phyloP scores from a whole-genome alignment of 2,329 filamentous ascomycete species.

The Aaosphaeria pasadenensis region DNA sequence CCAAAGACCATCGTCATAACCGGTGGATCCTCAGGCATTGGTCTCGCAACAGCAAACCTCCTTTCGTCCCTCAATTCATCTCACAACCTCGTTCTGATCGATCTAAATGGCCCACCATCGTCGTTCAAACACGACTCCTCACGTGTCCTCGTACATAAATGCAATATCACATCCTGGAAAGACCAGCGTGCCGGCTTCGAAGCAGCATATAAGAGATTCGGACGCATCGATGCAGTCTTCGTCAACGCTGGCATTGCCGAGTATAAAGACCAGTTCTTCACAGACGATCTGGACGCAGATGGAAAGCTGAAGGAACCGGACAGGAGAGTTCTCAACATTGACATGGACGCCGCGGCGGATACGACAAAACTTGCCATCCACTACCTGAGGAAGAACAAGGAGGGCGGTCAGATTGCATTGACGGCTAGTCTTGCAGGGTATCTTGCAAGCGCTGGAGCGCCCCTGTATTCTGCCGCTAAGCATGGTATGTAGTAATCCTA shows the following conservation, averaged over 20 bases:
- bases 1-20: slow-evolving; percentile 38
- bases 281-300: slow-evolving; percentile 39
- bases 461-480: slow-evolving; percentile 50
- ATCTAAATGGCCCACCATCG: slow-evolving; percentile 35
- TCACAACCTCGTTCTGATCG: slow-evolving; percentile 43
- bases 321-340: slow-evolving; percentile 43
- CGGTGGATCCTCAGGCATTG: slow-evolving; percentile 41
- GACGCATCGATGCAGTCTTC: slow-evolving; percentile 46
- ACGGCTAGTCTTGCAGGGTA: slow-evolving; percentile 51
- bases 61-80: slow-evolving; percentile 35
- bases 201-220: slow-evolving; percentile 40
- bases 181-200: slow-evolving; percentile 46
- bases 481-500: slow-evolving; percentile 34
- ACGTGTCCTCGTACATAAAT: slow-evolving; percentile 36
- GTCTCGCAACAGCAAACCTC: slow-evolving; percentile 39
- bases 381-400: slow-evolving; percentile 41
- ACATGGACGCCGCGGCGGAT: slow-evolving; percentile 47
- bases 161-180: slow-evolving; percentile 47
- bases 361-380: slow-evolving; percentile 49
- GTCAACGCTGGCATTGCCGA: slow-evolving; percentile 51
- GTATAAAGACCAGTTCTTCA: slow-evolving; percentile 50
- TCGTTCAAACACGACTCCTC: slow-evolving; percentile 24
- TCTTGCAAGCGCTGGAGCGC: slow-evolving; percentile 46
- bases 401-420: slow-evolving; percentile 46
- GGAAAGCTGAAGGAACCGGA: slow-evolving; percentile 48